phyloP scores from a whole-genome alignment of 148 eudicot genomes.

The Fallopia convolvulus region DNA sequence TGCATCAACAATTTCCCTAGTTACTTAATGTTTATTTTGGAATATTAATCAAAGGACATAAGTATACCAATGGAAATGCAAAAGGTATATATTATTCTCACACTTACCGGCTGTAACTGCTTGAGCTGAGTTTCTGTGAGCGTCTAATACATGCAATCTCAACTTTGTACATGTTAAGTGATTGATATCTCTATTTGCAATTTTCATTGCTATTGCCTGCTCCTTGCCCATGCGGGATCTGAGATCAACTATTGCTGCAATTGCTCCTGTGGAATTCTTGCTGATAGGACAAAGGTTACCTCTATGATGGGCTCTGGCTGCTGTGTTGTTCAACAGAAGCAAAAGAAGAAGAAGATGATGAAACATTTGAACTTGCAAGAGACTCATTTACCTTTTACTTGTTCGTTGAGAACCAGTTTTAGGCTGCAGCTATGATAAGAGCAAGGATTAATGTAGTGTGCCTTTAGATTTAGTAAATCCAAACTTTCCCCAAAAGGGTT shows the following conservation, averaged over 20 bases:
- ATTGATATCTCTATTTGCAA: slow-evolving; percentile 6
- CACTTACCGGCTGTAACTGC: slow-evolving; percentile 3
- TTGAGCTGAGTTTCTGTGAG: background rate
- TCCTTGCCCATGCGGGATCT: background rate
- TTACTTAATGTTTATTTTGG: slow-evolving; percentile 1
- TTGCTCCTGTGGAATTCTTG: background rate
- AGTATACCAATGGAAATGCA: background rate
- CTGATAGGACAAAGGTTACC: background rate
- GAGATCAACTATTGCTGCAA: slow-evolving; percentile 1
- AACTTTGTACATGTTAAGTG: background rate
- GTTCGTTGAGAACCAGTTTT: background rate
- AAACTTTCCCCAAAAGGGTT: background rate
- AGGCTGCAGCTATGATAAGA: background rate
- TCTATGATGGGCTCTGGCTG: slow-evolving; percentile 4
- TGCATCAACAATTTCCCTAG: background rate
- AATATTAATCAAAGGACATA: background rate
- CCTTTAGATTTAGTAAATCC: background rate
- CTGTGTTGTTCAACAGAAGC: background rate
- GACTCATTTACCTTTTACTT: background rate
- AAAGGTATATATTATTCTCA: background rate
- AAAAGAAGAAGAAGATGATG: background rate
- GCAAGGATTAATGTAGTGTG: background rate
- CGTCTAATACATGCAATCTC: background rate
- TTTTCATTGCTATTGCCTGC: slow-evolving; percentile 10
- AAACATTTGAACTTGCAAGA: background rate